Evolutionary conservation across 805 yeast species (phyloP).

Genomic region (Naumovozyma castellii): DNA sequence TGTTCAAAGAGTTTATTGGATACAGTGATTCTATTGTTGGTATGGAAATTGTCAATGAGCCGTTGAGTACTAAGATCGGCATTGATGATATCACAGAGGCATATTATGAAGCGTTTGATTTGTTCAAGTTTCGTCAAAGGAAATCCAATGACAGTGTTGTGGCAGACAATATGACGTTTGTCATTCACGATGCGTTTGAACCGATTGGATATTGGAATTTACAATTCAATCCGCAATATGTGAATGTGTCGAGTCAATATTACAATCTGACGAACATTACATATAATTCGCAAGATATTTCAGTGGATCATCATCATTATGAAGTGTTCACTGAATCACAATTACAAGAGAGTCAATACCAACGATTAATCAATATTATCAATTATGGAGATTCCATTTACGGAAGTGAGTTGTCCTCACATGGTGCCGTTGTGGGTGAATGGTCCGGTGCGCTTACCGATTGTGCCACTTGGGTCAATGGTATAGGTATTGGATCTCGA

Average conservation of each 20-base stretch:
- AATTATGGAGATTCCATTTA: conserved; percentile 26
- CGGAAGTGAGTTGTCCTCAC: conserved; percentile 27
- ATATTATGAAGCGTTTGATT: conserved; percentile 27
- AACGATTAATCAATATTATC: conserved; percentile 28
- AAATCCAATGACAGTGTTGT: conserved; percentile 9
- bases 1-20: conserved; percentile 40
- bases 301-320: conserved; percentile 85
- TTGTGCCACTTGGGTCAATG: conserved; percentile 61
- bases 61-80: conserved; percentile 46
- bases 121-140: conserved; percentile 13
- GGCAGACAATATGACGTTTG: conserved; percentile 39
- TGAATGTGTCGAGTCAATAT: conserved; percentile 25
- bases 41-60: conserved; percentile 64
- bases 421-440: conserved; percentile 55
- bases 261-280: conserved; percentile 30
- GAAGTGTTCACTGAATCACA: conserved; percentile 70
- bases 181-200: conserved; percentile 61
- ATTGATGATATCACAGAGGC: conserved; percentile 28
- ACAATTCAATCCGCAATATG: conserved; percentile 30
- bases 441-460: conserved; percentile 67
- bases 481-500: conserved; percentile 58
- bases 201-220: conserved; percentile 46
- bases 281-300: conserved; percentile 46
- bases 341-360: conserved; percentile 34
- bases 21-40: conserved; percentile 49